phyloP scores from a whole-genome alignment of 495 filamentous ascomycete genomes.

The Penicillium ucsense region DNA sequence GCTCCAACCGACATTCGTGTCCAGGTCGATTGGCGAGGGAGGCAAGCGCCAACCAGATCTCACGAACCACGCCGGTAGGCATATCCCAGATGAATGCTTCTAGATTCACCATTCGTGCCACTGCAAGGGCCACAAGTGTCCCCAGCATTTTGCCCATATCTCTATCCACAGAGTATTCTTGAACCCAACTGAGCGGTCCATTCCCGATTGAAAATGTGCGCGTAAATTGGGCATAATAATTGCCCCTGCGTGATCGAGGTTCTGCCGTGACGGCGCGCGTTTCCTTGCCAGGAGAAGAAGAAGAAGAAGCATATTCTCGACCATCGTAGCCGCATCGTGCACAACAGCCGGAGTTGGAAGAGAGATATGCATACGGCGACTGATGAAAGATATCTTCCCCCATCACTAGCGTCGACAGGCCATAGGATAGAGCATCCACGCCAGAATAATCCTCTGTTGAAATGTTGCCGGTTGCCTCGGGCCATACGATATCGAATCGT shows the following conservation, averaged over 20 bases:
- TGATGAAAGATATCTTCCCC: slow-evolving; percentile 60
- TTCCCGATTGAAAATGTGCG: slow-evolving; percentile 88
- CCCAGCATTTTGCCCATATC: slow-evolving; percentile 92
- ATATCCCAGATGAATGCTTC: slow-evolving; percentile 95
- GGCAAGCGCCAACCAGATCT: slow-evolving; percentile 77
- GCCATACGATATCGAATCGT: slow-evolving; percentile 92
- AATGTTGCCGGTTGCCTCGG: slow-evolving; percentile 47
- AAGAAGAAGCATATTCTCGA: slow-evolving; percentile 3
- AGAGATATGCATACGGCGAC: slow-evolving; percentile 2
- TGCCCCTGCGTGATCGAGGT: slow-evolving; percentile 43
- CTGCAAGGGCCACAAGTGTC: slow-evolving; percentile 75
- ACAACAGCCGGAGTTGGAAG: slow-evolving; percentile 7
- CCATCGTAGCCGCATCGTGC: slow-evolving; percentile 28
- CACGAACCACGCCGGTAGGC: slow-evolving; percentile 81
- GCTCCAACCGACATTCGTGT: slow-evolving; percentile 58
- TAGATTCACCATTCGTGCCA: slow-evolving; percentile 78
- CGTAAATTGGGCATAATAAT: slow-evolving; percentile 77
- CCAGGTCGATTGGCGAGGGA: slow-evolving; percentile 57
- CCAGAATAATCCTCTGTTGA: slow-evolving; percentile 58
- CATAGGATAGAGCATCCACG: slow-evolving; percentile 87
- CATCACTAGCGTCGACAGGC: slow-evolving; percentile 76
- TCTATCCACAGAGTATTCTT: slow-evolving; percentile 79
- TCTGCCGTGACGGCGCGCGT: slow-evolving; percentile 3
- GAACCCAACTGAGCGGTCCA: slow-evolving; percentile 72
- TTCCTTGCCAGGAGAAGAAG: slow-evolving; percentile 4